Evolutionary conservation across 2,329 filamentous ascomycete species (phyloP).

Genomic region (Penicillium sp.): DNA sequence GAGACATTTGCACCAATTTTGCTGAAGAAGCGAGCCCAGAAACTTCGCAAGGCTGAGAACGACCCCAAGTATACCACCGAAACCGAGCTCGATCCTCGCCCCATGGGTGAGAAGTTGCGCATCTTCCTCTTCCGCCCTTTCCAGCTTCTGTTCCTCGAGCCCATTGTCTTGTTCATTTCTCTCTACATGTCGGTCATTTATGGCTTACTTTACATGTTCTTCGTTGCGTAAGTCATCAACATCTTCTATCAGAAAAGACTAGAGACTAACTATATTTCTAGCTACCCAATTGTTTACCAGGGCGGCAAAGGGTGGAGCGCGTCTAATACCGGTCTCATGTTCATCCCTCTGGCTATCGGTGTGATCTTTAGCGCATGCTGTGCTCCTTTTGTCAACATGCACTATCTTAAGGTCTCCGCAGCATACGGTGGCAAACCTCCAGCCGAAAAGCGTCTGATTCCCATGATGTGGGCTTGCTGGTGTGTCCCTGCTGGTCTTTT

Average conservation of each 20-base stretch:
- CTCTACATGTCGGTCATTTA: slow-evolving; percentile 80
- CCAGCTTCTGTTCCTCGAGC: slow-evolving; percentile 78
- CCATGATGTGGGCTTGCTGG: slow-evolving; percentile 79
- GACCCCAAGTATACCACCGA: slow-evolving; percentile 72
- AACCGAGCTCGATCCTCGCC: slow-evolving; percentile 72
- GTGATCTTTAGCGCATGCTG: slow-evolving; percentile 67
- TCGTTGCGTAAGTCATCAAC: slow-evolving; percentile 52
- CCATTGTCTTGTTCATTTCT: slow-evolving; percentile 80
- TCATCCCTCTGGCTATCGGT: slow-evolving; percentile 77
- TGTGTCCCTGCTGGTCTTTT: slow-evolving; percentile 67
- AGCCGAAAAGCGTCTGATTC: slow-evolving; percentile 74
- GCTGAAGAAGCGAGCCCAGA: slow-evolving; percentile 67
- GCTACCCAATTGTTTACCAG: slow-evolving; percentile 65
- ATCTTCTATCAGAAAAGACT: background rate
- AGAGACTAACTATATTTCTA: slow-evolving; percentile 19
- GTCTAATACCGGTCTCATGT: slow-evolving; percentile 77
- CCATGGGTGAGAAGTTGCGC: slow-evolving; percentile 65
- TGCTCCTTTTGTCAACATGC: slow-evolving; percentile 73
- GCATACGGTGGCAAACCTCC: slow-evolving; percentile 71
- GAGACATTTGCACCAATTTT: slow-evolving; percentile 85
- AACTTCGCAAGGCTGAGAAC: slow-evolving; percentile 68
- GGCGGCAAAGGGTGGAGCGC: slow-evolving; percentile 75
- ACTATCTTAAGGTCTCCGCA: slow-evolving; percentile 66
- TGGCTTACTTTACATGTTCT: slow-evolving; percentile 55
- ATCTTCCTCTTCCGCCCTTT: slow-evolving; percentile 81